Evolutionary conservation across 1,284 basidiomycete genomes (phyloP), one percentile per base, ranked within the genome.

Genomic region (Neolentinus lepideus): DNA sequence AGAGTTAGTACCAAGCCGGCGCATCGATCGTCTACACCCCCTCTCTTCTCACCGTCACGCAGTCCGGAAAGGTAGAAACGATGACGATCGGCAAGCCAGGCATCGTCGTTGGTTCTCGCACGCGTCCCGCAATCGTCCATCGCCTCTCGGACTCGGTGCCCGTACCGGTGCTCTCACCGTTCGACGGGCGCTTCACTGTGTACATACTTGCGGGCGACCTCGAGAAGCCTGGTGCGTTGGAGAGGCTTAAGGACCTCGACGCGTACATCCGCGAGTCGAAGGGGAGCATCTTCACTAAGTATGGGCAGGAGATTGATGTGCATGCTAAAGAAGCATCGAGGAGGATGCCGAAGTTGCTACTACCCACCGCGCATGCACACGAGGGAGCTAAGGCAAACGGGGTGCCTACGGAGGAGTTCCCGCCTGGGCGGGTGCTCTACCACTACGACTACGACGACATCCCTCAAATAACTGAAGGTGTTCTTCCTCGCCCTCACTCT

Each of bases 131-230:
- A 16, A 50, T 31, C 24, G 54, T 58, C 24, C 55, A 48, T 8
- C 57, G 57, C n/a, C 8, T 58, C 36, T 58, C 54, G 8, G 57
- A 58, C 51, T 43, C 38, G 31, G 29, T 53, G 33, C 54, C 54
- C 24, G 57, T 59, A 26, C 46, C 52, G 21, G 51, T 52, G 24
- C 51, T 51, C 22, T 51, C 54, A 26, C 57, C 47, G 24, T 62
- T 64, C 58, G 63, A 64, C 56, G 63, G 63, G 35, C 60, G 62
- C 11, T 65, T 63, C 61, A 59, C 63, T n/a, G 60, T 65, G 21
- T 60, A 63, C 36, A 50, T 65, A 1, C 60, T 65, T 19, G 59
- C 56, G 3, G 63, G 63, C 8, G 61, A 64, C 47, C 55, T 63
- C 47, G 3, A 55, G 46, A 59, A 55, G 43, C 54, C 51, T 3